These are phyloP conservation scores for Silene noctiflora DNA, from an alignment of 179 eudicot genomes.

Conservation along the genomic window DNA sequence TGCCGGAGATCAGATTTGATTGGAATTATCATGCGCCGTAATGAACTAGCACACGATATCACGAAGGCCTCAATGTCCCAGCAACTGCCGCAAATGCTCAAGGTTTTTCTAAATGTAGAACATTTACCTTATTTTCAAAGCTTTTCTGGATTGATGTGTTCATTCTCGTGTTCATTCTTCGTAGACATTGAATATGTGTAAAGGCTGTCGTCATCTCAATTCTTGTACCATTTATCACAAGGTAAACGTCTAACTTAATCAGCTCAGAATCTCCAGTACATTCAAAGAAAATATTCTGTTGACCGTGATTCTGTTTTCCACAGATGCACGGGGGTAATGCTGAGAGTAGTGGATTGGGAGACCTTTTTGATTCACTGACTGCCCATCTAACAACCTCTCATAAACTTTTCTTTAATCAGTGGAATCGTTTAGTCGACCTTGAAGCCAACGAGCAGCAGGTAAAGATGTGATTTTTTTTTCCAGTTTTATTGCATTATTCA, in stretches of 20 bases:
- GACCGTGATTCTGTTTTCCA: conserved; percentile 23
- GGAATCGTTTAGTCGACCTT: conserved; percentile 85
- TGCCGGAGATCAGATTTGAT: conserved; percentile 81
- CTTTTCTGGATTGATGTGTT: not conserved
- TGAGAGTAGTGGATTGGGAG: conserved; percentile 81
- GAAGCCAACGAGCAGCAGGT: conserved; percentile 91
- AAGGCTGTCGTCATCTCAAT: conserved; percentile 81
- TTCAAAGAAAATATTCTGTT: not conserved
- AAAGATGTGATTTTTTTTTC: not conserved
- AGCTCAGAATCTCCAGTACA: not conserved
- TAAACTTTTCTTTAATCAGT: conserved; percentile 60
- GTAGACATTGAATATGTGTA: conserved; percentile 80
- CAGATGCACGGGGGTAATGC: conserved; percentile 82
- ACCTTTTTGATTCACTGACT: conserved; percentile 66
- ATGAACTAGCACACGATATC: conserved; percentile 89
- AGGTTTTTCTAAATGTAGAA: conserved; percentile 36
- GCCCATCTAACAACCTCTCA: conserved; percentile 66
- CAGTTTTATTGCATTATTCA: not conserved
- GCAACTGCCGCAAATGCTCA: conserved; percentile 87
- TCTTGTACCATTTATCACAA: conserved; percentile 81
- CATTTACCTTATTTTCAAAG: not conserved
- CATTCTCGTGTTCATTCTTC: conserved; percentile 12
- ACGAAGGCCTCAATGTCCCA: conserved; percentile 68
- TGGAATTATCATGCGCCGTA: conserved; percentile 94
- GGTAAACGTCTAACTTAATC: conserved; percentile 40